These are phyloP conservation scores for Linnemannia elongata DNA, from an alignment of 192 early-diverging fungal species.

Conservation along the genomic window DNA sequence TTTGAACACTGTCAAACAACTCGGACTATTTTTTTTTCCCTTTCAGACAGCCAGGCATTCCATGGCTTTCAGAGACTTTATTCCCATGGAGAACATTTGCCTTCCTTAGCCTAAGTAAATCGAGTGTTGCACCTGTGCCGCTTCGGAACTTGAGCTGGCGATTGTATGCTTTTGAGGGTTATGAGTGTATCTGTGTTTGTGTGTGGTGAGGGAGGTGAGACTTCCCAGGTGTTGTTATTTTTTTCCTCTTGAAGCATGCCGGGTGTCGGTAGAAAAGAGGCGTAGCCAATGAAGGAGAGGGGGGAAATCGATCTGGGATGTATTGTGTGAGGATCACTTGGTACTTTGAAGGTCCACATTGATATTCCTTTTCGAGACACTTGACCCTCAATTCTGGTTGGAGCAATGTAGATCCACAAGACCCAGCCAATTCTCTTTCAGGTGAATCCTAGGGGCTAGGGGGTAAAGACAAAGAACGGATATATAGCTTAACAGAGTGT, in stretches of 20 bases:
- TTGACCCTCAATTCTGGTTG: neutral
- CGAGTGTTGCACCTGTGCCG: neutral
- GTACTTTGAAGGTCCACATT: neutral
- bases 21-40: neutral
- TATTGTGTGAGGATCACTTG: neutral
- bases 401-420: neutral
- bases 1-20: neutral
- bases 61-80: neutral
- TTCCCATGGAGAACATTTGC: neutral
- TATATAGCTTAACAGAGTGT: neutral
- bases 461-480: neutral
- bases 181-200: neutral
- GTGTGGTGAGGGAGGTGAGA: neutral
- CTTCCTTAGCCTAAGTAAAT: neutral
- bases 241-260: neutral
- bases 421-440: neutral
- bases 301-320: neutral
- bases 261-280: neutral
- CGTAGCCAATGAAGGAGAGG: neutral
- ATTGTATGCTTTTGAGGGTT: neutral
- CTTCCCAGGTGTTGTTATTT: neutral
- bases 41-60: too few species aligned
- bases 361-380: neutral
- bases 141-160: neutral
- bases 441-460: neutral